Percentiles rank a stretch among this genome's conserved stretches.
Conservation (phyloP, 192 early-diverging fungal genomes). For the Backusella tarrabulga region DNA sequence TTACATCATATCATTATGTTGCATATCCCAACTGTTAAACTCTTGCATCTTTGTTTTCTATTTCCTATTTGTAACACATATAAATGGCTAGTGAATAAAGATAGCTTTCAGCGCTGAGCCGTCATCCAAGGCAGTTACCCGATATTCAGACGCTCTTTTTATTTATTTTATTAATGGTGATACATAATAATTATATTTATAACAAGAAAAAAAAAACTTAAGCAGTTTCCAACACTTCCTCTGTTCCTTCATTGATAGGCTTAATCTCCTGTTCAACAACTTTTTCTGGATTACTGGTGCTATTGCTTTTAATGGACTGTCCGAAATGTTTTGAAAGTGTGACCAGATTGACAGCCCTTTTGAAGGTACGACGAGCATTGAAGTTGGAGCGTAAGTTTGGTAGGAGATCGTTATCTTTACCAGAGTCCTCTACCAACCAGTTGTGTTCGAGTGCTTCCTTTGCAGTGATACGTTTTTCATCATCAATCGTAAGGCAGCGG, state of each 20-base stretch:
- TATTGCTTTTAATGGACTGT: conserved; percentile 21
- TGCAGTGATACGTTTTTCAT: conserved; percentile 69
- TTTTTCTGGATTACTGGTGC: background rate
- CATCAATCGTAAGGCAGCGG: conserved; percentile 64
- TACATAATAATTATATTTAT: no score
- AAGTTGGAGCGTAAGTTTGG: conserved; percentile 65
- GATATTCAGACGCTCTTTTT: background rate
- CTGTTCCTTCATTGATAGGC: conserved; percentile 34
- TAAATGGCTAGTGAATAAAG: no score
- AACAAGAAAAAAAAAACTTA: background rate
- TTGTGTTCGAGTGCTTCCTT: conserved; percentile 72
- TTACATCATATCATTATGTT: no score
- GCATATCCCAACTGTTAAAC: no score
- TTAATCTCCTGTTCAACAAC: conserved; percentile 21
- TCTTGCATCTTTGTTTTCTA: no score
- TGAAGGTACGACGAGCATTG: conserved; percentile 67
- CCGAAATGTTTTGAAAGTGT: conserved; percentile 33
- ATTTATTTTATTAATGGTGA: background rate
- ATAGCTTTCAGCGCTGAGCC: no score
- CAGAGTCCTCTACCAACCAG: conserved; percentile 53
- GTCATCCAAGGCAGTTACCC: no score
- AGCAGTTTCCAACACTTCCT: conserved; percentile 25
- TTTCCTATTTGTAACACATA: no score
- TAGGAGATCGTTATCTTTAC: conserved; percentile 47
- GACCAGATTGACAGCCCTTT: conserved; percentile 55